These are phyloP conservation scores for Odontarrhena argentea DNA, from an alignment of 345 rosid genomes.

Conservation along the genomic window DNA sequence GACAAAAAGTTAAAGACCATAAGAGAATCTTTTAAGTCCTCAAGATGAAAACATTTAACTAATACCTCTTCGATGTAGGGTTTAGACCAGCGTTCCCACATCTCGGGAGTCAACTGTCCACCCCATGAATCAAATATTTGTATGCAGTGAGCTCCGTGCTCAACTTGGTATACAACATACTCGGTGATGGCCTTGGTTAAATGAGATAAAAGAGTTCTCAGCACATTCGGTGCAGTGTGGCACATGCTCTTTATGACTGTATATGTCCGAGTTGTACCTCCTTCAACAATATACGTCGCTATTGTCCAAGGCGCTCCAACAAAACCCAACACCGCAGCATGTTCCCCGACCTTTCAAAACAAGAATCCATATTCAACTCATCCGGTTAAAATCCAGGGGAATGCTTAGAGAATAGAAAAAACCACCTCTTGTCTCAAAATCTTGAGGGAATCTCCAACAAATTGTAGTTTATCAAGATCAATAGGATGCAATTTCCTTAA, in stretches of 20 bases:
- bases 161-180: conserved; percentile 80
- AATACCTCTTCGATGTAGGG: conserved; percentile 80
- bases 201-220: conserved; percentile 79
- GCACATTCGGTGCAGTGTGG: conserved; percentile 71
- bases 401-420: conserved; percentile 9
- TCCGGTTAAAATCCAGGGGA: neutral
- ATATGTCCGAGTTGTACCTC: conserved; percentile 83
- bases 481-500: conserved; percentile 76
- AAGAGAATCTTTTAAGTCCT: conserved; percentile 11
- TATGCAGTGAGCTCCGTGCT: conserved; percentile 88
- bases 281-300: conserved; percentile 91
- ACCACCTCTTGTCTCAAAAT: conserved; percentile 76
- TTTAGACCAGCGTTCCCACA: conserved; percentile 93
- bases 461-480: conserved; percentile 69
- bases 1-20: neutral
- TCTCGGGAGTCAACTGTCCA: conserved; percentile 85
- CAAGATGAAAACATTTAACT: conserved; percentile 3
- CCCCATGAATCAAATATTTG: conserved; percentile 99
- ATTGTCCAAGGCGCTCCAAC: conserved; percentile 98
- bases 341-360: conserved; percentile 61
- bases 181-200: conserved; percentile 75
- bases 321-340: conserved; percentile 82
- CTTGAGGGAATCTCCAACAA: conserved; percentile 78
- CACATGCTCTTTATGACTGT: conserved; percentile 87
- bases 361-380: conserved; percentile 14